Evolutionary conservation across 2,329 filamentous ascomycete species (phyloP), one percentile per base, ranked within the genome.

Genomic region (Alternaria angustiovoidea): DNA sequence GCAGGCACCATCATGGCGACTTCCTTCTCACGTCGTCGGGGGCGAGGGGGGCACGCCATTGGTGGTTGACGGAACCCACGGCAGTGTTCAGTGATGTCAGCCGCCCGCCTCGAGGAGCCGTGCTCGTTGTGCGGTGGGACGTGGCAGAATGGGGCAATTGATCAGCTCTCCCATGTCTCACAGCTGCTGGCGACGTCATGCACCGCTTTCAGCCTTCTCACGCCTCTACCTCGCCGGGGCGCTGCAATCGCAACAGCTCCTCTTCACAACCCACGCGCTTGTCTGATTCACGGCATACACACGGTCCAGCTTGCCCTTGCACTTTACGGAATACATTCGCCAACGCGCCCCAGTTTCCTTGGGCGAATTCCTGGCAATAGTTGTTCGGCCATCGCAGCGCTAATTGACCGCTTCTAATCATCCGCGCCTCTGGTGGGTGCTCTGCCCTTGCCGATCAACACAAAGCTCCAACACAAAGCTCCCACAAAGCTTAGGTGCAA

Each of bases 331-430:
- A 34, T 11, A 24, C 51, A 30, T 34, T 20, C 36, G 38, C 56
- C 51, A 48, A 44, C 34, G 36, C 42, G 34, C 51, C 56, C 49
- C 56, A 22, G 51, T 43, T 47, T 22, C 42, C 34, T 39, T 38
- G 24, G 9, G 42, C 42, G 32, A 24, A 12, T 30, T 39, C 34
- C 46, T 57, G 53, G 46, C 14, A 34, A 39, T 41, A 51, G 41
- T 16, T 57, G 53, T 44, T 52, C 57, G 53, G 57, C 57, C 53
- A 60, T 34, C 57, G 44, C 47, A 36, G 44, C 57, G 57, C 57
- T 60, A 60, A 60, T 52, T 60, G 57, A 60, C 57, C 57, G 57
- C 57, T 60, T 51, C 57, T 38, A 51, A 46, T 60, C 57, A 60
- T 57, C 53, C 57, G 44, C 44, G 36, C 51, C 20, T 46, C 32